These are phyloP conservation scores for Aschersonia sp. DNA, from an alignment of 2,329 filamentous ascomycete genomes.

Conservation along the genomic window DNA sequence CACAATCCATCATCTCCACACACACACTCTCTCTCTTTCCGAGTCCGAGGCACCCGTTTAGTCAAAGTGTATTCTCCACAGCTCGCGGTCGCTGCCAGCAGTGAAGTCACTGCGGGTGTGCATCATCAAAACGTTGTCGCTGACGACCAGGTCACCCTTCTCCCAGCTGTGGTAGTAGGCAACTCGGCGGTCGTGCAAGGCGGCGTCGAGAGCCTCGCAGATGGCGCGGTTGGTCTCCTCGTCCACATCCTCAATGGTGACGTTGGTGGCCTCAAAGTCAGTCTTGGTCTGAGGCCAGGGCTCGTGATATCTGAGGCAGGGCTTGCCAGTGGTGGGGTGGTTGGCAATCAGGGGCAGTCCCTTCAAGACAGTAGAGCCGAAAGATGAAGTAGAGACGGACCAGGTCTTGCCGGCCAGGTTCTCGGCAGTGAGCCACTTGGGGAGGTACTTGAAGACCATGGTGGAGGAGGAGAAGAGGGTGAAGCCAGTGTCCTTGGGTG, in stretches of 20 bases:
- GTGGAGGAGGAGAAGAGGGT: conserved; percentile 39
- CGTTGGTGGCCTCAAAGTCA: conserved; percentile 28
- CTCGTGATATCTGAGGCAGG: conserved; percentile 39
- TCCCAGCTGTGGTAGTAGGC: conserved; percentile 37
- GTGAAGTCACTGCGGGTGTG: conserved; percentile 32
- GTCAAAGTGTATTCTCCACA: conserved; percentile 37
- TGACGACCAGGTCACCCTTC: conserved; percentile 37
- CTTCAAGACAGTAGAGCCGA: conserved; percentile 25
- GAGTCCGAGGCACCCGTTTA: conserved; percentile 6
- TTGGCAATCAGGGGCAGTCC: conserved; percentile 27
- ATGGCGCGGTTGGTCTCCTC: conserved; percentile 17
- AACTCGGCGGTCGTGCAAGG: conserved; percentile 34
- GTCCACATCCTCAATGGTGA: conserved; percentile 23
- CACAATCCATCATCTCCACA: too few species aligned
- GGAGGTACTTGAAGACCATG: conserved; percentile 31
- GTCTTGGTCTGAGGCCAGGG: conserved; percentile 38
- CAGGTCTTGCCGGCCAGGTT: conserved; percentile 27
- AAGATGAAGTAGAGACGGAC: conserved; percentile 32
- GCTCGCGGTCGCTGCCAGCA: conserved; percentile 26
- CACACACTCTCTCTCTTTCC: too few species aligned
- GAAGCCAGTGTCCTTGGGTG: conserved; percentile 34
- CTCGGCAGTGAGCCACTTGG: conserved; percentile 18
- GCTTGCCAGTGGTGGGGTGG: conserved; percentile 28
- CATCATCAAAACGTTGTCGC: conserved; percentile 34
- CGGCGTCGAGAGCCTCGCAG: conserved; percentile 22